These are phyloP conservation scores for Thalassiosira exigua DNA, from an alignment of 352 stramenopile genomes.

Conservation along the genomic window DNA sequence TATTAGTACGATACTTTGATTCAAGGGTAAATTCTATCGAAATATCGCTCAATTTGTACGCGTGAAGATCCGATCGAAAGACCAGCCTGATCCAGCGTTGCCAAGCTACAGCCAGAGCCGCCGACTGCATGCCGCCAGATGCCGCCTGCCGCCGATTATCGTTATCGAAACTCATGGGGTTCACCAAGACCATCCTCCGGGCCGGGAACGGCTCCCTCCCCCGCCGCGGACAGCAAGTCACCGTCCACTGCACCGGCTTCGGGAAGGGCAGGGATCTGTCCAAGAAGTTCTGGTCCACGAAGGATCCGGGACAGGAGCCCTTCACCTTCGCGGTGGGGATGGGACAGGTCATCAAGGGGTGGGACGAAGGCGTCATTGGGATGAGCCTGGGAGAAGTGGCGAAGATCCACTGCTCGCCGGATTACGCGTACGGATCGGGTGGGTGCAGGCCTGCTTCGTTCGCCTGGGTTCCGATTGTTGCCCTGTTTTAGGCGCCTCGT, in stretches of 20 bases:
- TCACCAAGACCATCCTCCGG: slow-evolving; percentile 75
- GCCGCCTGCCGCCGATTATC: too few relatives aligned
- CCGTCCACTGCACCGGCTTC: slow-evolving; percentile 87
- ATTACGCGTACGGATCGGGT: slow-evolving; percentile 93
- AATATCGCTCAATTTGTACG: too few relatives aligned
- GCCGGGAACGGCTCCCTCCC: slow-evolving; percentile 70
- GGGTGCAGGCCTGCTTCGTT: too few relatives aligned
- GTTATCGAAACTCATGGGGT: too few relatives aligned
- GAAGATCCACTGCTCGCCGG: slow-evolving; percentile 91
- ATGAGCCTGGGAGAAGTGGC: slow-evolving; percentile 90
- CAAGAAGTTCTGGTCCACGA: slow-evolving; percentile 95
- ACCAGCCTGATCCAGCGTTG: too few relatives aligned
- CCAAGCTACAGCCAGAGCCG: too few relatives aligned
- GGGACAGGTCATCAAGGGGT: slow-evolving; percentile 94
- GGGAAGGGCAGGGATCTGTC: slow-evolving; percentile 84
- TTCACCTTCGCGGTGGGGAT: slow-evolving; percentile 93
- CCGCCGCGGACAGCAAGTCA: slow-evolving; percentile 72
- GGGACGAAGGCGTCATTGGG: slow-evolving; percentile 92
- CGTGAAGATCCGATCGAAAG: too few relatives aligned
- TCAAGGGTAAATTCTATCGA: too few relatives aligned
- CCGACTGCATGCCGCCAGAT: too few relatives aligned
- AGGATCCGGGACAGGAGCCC: slow-evolving; percentile 92
- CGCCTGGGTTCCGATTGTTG: too few relatives aligned
- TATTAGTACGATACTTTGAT: too few relatives aligned
- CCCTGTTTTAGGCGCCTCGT: too few relatives aligned